Evolutionary conservation across 2,329 filamentous ascomycete species (phyloP).

Genomic region (Fusarium mexicanum): DNA sequence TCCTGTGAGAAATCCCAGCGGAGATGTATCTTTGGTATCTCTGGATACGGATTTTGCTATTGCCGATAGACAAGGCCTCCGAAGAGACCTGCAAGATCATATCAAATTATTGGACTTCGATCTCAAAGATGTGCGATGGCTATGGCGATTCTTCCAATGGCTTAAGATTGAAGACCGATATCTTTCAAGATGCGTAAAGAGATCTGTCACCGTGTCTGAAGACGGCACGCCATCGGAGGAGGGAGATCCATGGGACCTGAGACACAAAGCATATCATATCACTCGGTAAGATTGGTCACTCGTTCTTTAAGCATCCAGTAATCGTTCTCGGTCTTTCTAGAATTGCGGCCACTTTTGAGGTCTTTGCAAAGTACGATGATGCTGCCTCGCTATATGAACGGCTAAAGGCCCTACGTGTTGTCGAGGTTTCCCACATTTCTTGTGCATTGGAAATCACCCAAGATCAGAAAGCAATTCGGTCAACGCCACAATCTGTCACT

Average conservation of each 20-base stretch:
- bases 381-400: not conserved
- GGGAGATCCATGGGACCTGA: not conserved
- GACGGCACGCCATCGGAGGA: too few species aligned
- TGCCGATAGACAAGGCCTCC: conserved; percentile 8
- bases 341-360: not conserved
- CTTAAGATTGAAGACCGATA: conserved; percentile 9
- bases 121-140: not conserved
- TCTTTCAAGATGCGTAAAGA: not conserved
- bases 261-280: conserved; percentile 15
- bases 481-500: not conserved
- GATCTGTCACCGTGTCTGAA: not conserved
- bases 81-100: not conserved
- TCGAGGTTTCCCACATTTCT: not conserved
- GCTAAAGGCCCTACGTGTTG: not conserved
- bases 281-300: conserved; percentile 5
- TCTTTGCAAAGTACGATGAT: not conserved
- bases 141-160: conserved; percentile 15
- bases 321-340: not conserved
- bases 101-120: conserved; percentile 14
- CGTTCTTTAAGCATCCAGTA: not conserved
- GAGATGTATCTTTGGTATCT: not conserved
- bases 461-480: too few species aligned
- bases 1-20: not conserved
- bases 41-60: conserved; percentile 1
- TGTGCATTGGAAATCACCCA: not conserved